Evolutionary conservation across 345 rosid species (phyloP), one percentile per base, ranked within the genome.

Genomic region (Populus pruinosa): DNA sequence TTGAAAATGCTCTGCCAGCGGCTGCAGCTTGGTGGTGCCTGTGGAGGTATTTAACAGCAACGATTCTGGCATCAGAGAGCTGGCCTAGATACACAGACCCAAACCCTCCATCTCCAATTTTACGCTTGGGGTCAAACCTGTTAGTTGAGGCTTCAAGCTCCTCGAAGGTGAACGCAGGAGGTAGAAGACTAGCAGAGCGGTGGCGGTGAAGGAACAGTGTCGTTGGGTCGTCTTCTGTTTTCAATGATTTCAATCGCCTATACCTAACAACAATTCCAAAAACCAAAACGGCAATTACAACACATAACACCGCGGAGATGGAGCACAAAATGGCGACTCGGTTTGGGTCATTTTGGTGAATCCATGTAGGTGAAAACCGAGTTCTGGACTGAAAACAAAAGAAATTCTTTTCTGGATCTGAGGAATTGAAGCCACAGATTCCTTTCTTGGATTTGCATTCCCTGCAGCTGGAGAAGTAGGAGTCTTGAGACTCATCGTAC

Each of bases 31-130:
- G 86, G 77, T 86, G 90, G 53, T 87, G 93, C 56, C 76, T 84
- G 86, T 94, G 98, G 74, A 94, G 98, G 82, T 89, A 86, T 65
- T 94, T 94, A 2, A 94, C 96, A 10, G 98, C 98, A 47, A 90
- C 92, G 39, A 88, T 84, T 35, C 93, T 82, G 10, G 90, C 93
- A 63, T 94, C 98, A 63, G 55, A 44, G 79, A 93, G 97, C 39
- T 87, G 92, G 25, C 94, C 98, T 47, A 94, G 76, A 77, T 81
- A 93, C 36, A 94, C 98, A 0, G 97, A 93, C 67, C 98, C 98
- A 71, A 94, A 94, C 13, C 98, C 98, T 36, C 98, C 98, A 70
- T 93, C 97, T 0, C 98, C 98, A 61, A 94, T 93, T 78, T 93
- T 94, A 65, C 94, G 90, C 43, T 89, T 90, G 4, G 84, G 88